Evolutionary conservation across 2,329 filamentous ascomycete genomes (phyloP), one percentile per base, ranked within the genome.

Genomic region (Stagonosporopsis rhizophila): DNA sequence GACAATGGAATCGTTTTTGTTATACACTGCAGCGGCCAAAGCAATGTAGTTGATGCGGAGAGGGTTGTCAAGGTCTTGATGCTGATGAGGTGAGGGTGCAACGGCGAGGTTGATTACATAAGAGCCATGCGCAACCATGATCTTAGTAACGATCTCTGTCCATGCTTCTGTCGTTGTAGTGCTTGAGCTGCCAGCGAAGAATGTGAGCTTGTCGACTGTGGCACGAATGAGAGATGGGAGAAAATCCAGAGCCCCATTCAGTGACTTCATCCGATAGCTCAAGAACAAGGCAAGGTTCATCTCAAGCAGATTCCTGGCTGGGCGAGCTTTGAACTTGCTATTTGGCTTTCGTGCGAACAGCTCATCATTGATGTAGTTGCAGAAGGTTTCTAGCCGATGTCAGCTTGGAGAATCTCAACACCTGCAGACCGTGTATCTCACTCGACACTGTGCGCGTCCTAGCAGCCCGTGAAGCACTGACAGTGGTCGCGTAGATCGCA

Each of bases 271-370:
- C 14, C 52, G 23, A 23, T 41, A 37, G 7, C 34, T 17, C 3
- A 56, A n/a, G 37, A 45, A 46, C 3, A 32, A 22, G 8, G 41
- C 40, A 11, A 51, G 15, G n/a, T 56, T 51, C 37, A n/a, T 52
- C 28, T 27, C 2, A 14, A 56, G 40, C 14, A 56, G 9, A 28
- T 19, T 51, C 27, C 37, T 53, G 4, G 19, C 27, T n/a, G 27
- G n/a, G 11, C n/a, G 5, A 2, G 20, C 19, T 9, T 17, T 34
- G 17, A 52, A 46, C 3, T 17, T 28, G 42, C 11, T 23, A 27
- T 27, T 12, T 3, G 27, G 25, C 20, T 52, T 42, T 19, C 34
- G 12, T 3, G 42, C 41, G 20, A 52, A 52, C 11, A 52, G 30
- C 22, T 46, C 50, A 9, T 46, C 35, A 14, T 46, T 52, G 42